Evolutionary conservation across 176 grass and related monocot genomes (phyloP), one percentile per base, ranked within the genome.

Genomic region (Triticum timopheevii): DNA sequence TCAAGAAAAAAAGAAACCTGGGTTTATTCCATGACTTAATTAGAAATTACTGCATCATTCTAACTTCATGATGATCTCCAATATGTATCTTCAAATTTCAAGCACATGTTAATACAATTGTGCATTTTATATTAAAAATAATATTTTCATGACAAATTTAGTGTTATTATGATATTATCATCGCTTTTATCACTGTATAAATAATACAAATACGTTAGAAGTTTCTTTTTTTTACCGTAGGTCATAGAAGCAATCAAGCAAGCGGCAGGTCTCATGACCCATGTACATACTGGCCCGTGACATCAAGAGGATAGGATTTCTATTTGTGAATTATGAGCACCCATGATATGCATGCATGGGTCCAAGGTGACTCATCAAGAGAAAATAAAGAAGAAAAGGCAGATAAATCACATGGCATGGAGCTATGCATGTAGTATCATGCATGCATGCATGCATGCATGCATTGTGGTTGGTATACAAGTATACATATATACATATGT

Each of bases 261-360:
- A 65, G 73, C 39, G 24, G 44, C 12, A 77, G 17, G 49, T 79
- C 84, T 71, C 49, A 71, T 33, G 52, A 39, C 17, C 63, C 65
- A 47, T 63, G 66, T 52, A 86, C 76, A 86, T 61, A 77, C 47
- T 61, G 83, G 61, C 76, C 83, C 78, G 76, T 87, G 89, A 87
- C 61, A 80, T 22, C 49, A 87, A 84, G 36, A 80, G 15, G 69
- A 87, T 80, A 61, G 7, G 50, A 73, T 80, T 87, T 76, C 76
- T 40, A 85, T 84, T 84, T 77, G 23, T 76, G 89, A 91, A 87
- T 91, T 38, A 84, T 62, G 81, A 38, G 28, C 82, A 69, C 68
- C 81, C 69, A 87, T 87, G 80, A 87, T 80, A 87, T 75, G 72
- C 42, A 28, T 61, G 49, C 6, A 20, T 78, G 85, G 81, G 34